Conservation (phyloP, 768 basidiomycete genomes). For the Pisolithus sp. region DNA sequence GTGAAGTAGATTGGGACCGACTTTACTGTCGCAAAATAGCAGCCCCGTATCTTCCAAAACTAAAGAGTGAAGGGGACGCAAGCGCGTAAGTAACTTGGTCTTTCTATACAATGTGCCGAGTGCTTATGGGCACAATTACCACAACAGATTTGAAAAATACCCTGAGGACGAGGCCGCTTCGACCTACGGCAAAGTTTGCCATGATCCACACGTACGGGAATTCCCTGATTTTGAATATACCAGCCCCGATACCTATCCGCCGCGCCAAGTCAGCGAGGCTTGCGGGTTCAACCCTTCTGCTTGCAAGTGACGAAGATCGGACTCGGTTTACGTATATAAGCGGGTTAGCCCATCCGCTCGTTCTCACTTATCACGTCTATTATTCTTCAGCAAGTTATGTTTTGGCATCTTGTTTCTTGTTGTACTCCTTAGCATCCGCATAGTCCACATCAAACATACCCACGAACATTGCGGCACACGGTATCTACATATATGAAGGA, state of each 20-base stretch:
- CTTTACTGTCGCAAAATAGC: constrained; percentile 80
- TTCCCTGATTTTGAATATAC: constrained; percentile 84
- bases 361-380: constrained; percentile 7
- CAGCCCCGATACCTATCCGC: constrained; percentile 4
- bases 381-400: background rate
- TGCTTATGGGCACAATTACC: background rate
- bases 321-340: no score
- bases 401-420: background rate
- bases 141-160: constrained; percentile 64
- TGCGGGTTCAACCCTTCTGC: background rate
- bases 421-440: background rate
- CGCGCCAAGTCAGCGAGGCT: background rate
- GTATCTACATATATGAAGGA: background rate
- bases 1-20: constrained; percentile 87
- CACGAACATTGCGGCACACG: background rate
- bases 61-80: constrained; percentile 89
- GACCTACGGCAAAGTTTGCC: constrained; percentile 50
- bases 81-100: constrained; percentile 61
- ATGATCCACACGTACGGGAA: constrained; percentile 56
- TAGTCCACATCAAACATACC: background rate
- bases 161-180: constrained; percentile 65
- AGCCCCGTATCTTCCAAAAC: constrained; percentile 91
- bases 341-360: background rate
- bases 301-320: background rate
- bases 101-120: constrained; percentile 5